These are phyloP conservation scores for Entophlyctis helioformis DNA, from an alignment of 192 early-diverging fungal genomes.

Conservation along the genomic window DNA sequence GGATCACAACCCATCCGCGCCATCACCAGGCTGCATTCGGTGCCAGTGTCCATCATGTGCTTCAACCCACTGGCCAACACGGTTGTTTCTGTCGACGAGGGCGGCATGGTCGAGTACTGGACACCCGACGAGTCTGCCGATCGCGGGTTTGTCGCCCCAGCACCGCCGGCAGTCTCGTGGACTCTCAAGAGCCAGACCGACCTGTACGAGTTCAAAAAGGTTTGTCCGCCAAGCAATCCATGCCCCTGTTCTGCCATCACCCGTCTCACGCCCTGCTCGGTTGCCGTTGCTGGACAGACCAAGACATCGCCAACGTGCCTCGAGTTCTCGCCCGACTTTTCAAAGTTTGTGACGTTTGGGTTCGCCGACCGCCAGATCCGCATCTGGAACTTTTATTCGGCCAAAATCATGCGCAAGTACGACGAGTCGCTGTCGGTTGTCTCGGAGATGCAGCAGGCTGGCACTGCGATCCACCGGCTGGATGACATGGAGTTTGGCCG, in stretches of 20 bases:
- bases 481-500: conserved; percentile 99
- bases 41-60: conserved; percentile 66
- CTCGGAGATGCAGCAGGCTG: conserved; percentile 81
- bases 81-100: conserved; percentile 70
- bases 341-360: conserved; percentile 80
- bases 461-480: conserved; percentile 58
- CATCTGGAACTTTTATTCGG: conserved; percentile 70
- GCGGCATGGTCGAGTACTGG: conserved; percentile 96
- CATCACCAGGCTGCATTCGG: conserved; percentile 52
- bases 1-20: conserved; percentile 51
- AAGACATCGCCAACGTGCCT: conserved; percentile 71
- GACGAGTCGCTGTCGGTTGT: conserved; percentile 77
- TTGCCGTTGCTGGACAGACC: conserved; percentile 24
- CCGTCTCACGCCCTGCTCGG: no score
- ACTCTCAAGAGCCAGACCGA: conserved; percentile 88
- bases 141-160: not conserved
- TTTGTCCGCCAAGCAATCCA: conserved; percentile 9
- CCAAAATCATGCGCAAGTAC: conserved; percentile 79
- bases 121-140: conserved; percentile 22
- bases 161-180: conserved; percentile 35
- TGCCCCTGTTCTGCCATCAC: not conserved
- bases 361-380: conserved; percentile 73
- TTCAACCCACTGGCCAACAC: conserved; percentile 67
- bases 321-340: conserved; percentile 65
- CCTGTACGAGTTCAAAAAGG: conserved; percentile 94